Percentiles rank a stretch among this genome's conserved stretches.
phyloP scores from a whole-genome alignment of 2,329 filamentous ascomycete species.

The Domatiomyces catenatus region DNA sequence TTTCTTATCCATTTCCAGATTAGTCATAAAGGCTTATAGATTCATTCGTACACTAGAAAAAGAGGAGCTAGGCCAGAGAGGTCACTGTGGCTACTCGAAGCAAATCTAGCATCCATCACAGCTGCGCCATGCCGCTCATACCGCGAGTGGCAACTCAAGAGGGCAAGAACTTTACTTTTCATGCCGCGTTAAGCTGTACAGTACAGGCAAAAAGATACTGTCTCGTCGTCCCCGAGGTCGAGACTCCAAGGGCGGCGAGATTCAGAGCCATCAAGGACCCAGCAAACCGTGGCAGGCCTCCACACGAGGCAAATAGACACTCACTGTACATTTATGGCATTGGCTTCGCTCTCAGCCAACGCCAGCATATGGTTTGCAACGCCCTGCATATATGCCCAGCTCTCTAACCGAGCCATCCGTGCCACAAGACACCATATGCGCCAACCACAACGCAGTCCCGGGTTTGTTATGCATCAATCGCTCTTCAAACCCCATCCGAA shows the following conservation, averaged over 20 bases:
- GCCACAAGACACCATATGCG: neutral
- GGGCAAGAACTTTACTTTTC: no score
- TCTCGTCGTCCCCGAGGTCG: neutral
- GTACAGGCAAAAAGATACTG: neutral
- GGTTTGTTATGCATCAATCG: neutral
- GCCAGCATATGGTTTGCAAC: neutral
- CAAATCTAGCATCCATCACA: neutral
- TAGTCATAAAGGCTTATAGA: no score
- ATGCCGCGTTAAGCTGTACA: neutral
- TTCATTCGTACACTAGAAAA: no score
- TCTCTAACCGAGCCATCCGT: neutral
- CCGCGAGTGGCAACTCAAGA: neutral
- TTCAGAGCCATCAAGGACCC: neutral
- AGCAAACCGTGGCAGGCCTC: neutral
- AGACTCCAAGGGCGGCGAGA: neutral
- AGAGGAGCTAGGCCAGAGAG: no score
- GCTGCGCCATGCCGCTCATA: no score
- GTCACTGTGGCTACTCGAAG: no score
- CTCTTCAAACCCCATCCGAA: neutral
- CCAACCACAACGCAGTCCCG: neutral
- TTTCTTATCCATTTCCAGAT: no score
- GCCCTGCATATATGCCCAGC: neutral
- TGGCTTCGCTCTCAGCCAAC: neutral
- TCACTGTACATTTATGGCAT: neutral
- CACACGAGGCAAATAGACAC: neutral